Evolutionary conservation across 1,284 basidiomycete species (phyloP).

Genomic region (Ustilago hordei): DNA sequence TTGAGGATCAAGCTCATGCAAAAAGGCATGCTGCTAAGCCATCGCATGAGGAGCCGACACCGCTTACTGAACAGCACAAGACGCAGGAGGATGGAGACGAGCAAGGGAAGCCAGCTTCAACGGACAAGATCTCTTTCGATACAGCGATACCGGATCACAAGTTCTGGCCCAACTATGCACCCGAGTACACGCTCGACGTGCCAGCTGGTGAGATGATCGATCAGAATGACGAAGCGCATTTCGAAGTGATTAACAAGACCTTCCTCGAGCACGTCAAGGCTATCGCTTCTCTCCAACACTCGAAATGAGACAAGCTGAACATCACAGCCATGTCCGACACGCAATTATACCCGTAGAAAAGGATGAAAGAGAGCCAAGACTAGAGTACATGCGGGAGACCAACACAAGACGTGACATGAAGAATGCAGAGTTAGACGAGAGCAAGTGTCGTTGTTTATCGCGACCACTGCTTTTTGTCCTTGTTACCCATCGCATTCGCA

Average conservation of each 20-base stretch:
- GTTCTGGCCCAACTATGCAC: constrained; percentile 36
- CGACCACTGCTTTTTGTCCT: constrained; percentile 58
- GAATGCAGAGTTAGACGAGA: background rate
- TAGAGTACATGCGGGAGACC: constrained; percentile 25
- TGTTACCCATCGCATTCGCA: constrained; percentile 36
- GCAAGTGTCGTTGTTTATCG: constrained; percentile 21
- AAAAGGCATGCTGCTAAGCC: background rate
- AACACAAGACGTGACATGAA: constrained; percentile 3
- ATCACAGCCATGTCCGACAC: background rate
- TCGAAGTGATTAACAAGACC: constrained; percentile 26
- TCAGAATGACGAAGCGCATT: constrained; percentile 39
- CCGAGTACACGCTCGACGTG: constrained; percentile 30
- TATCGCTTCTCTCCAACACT: background rate
- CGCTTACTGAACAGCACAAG: constrained; percentile 13
- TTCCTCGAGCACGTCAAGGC: constrained; percentile 25
- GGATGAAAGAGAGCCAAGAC: constrained; percentile 7
- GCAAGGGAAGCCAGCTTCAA: background rate
- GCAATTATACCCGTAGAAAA: background rate
- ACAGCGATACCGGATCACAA: constrained; percentile 45
- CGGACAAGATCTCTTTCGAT: constrained; percentile 37
- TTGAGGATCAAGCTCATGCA: constrained; percentile 1
- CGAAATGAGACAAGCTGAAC: background rate
- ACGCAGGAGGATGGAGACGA: background rate
- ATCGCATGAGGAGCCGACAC: constrained; percentile 10
- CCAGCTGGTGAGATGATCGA: constrained; percentile 43